Evolutionary conservation across 2,329 filamentous ascomycete species (phyloP), one percentile per base, ranked within the genome.

Genomic region (Cladosporium austrohemisphaericum): DNA sequence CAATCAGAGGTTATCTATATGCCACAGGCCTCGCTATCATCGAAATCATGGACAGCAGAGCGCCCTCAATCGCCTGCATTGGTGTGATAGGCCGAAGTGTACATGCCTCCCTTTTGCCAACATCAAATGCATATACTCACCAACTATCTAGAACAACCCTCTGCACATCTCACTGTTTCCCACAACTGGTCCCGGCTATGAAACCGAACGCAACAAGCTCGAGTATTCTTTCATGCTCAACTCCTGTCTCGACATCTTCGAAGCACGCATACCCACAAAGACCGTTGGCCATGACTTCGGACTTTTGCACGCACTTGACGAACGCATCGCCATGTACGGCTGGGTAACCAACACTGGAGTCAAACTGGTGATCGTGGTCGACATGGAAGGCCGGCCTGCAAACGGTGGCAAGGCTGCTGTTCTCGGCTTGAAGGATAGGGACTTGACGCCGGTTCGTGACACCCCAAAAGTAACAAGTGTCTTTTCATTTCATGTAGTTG

Each of bases 281-380:
- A 80, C 79, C 18, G 73, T 80, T 52, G 86, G 88, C 43, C 90
- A 93, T 60, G 92, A 97, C 67, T 85, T 93, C 57, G 92, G 93
- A 23, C 80, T 97, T 10, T 78, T 98, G 43, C 92, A 97, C 71
- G 90, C 91, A 52, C 78, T 97, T 52, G 93, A 97, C 72, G 92
- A 98, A 72, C 81, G 91, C 20, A 78, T 97, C 38, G 90, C 91
- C 28, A 86, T 90, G 58, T 98, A 97, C 73, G 93, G 93, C 61
- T 96, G 88, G 82, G 81, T 97, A 69, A 96, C 93, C 50, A 97
- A 95, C 70, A 97, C 93, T 20, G 90, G 90, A 32, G 83, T 95
- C 55, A 91, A 92, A 66, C 84, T 98, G 63, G 83, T 97, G 26
- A 85, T 90, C 55, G 81, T 96, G 3, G 85, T 97, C 23, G 92